Evolutionary conservation across 192 early-diverging fungal genomes (phyloP), one percentile per base, ranked within the genome.

Genomic region (Dissophora globulifera): DNA sequence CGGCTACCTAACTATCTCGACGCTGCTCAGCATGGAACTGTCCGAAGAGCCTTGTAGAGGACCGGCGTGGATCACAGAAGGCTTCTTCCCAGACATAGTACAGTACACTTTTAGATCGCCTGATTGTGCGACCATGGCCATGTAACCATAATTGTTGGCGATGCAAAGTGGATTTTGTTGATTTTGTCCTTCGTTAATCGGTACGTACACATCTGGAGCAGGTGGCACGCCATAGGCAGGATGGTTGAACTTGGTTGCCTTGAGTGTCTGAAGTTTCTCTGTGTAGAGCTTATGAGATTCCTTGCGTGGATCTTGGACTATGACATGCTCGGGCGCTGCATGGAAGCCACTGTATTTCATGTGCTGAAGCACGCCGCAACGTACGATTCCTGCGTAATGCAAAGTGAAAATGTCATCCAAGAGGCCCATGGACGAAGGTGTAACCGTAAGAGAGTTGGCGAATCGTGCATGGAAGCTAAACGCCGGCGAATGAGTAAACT

Each of bases 111-210:
- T 61, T n/a, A 86, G 46, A 25, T 49, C 59, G 1, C 82, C 82
- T n/a, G 79, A 70, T 12, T 54, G 10, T 2, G 71, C 54, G 52
- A 82, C 84, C 32, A 82, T 57, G 6, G 69, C 84, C 55, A 86
- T 52, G 45, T 83, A 86, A 1, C 84, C 84, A 47, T 79, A 83
- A 11, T 63, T 60, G 26, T 83, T 69, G 12, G 68, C 80, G 5
- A 86, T 19, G 38, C 84, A 83, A 13, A 86, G 29, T 22, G 82
- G 84, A 31, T 76, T 86, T 78, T 66, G 57, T 20, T n/a, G n/a
- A n/a, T n/a, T n/a, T n/a, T n/a, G n/a, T n/a, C 42, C 6, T 2
- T 56, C 33, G 4, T 40, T 35, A 13, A 76, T 25, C 23, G 2
- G n/a, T 1, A 65, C 13, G 51, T 67, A 76, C n/a, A n/a, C n/a